phyloP scores from a whole-genome alignment of 495 filamentous ascomycete genomes.

The Cercophora samala region DNA sequence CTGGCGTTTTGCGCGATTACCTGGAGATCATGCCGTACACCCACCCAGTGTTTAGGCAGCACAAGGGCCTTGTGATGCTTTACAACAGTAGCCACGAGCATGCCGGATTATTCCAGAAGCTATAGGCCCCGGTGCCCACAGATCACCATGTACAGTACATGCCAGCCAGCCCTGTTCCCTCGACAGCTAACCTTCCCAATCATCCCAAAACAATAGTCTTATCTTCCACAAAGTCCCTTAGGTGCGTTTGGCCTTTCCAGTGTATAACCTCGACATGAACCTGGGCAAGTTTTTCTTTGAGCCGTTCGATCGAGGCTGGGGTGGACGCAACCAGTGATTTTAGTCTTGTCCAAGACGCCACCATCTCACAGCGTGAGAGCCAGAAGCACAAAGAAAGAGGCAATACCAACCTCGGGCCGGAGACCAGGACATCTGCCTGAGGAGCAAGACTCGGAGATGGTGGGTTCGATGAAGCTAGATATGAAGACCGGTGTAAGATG shows the following conservation, averaged over 20 bases:
- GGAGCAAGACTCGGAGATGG: conserved; percentile 26
- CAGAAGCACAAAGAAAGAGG: neutral
- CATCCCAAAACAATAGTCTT: too few species aligned
- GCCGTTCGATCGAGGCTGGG: too few species aligned
- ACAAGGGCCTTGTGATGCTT: neutral
- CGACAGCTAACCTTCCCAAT: too few species aligned
- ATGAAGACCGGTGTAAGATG: conserved; percentile 31
- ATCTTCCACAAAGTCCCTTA: too few species aligned
- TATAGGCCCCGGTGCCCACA: neutral
- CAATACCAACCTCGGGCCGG: neutral
- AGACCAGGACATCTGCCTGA: too few species aligned
- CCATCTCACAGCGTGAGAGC: neutral
- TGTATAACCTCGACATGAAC: neutral
- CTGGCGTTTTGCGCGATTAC: too few species aligned
- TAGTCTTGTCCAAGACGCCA: neutral
- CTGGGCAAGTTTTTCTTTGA: neutral
- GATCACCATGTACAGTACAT: neutral
- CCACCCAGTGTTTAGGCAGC: neutral
- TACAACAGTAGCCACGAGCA: neutral
- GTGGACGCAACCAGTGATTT: neutral
- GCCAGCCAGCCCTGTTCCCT: neutral
- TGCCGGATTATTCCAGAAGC: neutral
- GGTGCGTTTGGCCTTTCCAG: neutral
- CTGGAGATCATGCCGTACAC: neutral
- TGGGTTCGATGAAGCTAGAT: conserved; percentile 27